Base-by-base conservation (phyloP, 345 rosid species). In the Citrus reticulata region DNA sequence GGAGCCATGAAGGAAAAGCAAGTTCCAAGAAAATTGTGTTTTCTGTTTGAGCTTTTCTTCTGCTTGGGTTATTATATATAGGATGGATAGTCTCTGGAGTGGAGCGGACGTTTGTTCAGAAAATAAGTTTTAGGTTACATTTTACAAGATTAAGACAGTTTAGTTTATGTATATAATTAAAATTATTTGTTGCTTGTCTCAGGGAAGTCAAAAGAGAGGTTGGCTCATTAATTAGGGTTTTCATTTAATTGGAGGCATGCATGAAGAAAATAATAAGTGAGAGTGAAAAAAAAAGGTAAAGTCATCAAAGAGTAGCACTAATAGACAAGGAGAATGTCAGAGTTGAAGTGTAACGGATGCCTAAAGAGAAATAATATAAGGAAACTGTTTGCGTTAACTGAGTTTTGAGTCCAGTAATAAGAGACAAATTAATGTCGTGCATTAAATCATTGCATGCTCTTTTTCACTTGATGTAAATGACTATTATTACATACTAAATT, bases 1-100 rank as follows among this genome's bases (percentile, higher is more conserved):
- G 69, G 54, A 62, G 81, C 83, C 57, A 84, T 84, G 39, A 63
- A 10, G 34, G 68, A 64, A 17, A 54, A 16, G 58, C 6, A 54
- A 54, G 58, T 54, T 54, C 22, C 20, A 54, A 54, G 58, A 54
- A 46, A 46, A 46, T 46, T 46, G 51, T 46, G 13, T 42, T 42
- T 42, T 11, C 4, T 46, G 17, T 13, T 46, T 46, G 17, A 11
- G 49, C 5, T 13, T 46, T 11, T 16, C 5, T 3, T 46, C 51
- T 46, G 51, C 51, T 46, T 46, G 51, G 58, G 58, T 0, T 17
- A 4, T 5, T 54, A 54, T 54, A 54, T 54, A 54, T 17, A 54
- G 58, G 58, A 54, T 19, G 19, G 22, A 1, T 17, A 54, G 58
- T 17, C 22, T 16, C 58, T 2, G 20, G 19, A 16, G 11, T 17